Evolutionary conservation across 257 asterid genomes (phyloP).

Genomic region (Nemophila menziesii): DNA sequence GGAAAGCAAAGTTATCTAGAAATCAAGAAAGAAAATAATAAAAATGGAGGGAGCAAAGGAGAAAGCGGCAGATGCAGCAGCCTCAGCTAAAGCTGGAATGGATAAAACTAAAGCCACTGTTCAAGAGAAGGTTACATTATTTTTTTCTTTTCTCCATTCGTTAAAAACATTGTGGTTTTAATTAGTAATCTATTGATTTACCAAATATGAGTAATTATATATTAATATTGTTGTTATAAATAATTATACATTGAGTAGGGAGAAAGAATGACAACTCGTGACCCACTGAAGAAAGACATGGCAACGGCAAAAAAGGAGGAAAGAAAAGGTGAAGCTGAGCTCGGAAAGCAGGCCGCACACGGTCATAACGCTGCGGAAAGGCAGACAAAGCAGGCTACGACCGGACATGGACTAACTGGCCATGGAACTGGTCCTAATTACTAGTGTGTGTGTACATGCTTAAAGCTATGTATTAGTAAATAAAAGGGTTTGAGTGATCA

Average conservation of each 20-base stretch:
- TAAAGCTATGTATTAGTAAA: too few relatives aligned
- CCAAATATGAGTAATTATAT: neutral
- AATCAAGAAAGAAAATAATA: neutral
- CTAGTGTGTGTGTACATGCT: neutral
- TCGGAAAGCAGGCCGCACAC: conserved; percentile 17
- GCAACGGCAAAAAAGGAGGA: conserved; percentile 28
- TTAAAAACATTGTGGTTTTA: neutral
- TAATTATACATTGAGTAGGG: neutral
- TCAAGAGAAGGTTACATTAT: neutral
- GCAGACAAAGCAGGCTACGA: conserved; percentile 5
- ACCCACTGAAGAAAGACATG: conserved; percentile 33
- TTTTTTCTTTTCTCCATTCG: neutral
- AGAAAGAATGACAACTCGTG: conserved; percentile 16
- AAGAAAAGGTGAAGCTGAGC: conserved; percentile 26
- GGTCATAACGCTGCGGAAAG: conserved; percentile 17
- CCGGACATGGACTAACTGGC: conserved; percentile 1
- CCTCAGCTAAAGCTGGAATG: conserved; percentile 63
- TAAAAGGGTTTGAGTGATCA: too few relatives aligned
- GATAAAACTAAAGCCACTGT: conserved; percentile 53
- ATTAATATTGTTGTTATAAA: neutral
- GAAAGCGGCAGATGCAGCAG: conserved; percentile 47
- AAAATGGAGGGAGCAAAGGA: conserved; percentile 21
- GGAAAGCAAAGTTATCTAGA: neutral
- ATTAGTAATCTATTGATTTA: neutral
- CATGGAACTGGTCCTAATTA: neutral